These are phyloP conservation scores for Ilyonectria robusta DNA, from an alignment of 2,329 filamentous ascomycete genomes.

Conservation along the genomic window DNA sequence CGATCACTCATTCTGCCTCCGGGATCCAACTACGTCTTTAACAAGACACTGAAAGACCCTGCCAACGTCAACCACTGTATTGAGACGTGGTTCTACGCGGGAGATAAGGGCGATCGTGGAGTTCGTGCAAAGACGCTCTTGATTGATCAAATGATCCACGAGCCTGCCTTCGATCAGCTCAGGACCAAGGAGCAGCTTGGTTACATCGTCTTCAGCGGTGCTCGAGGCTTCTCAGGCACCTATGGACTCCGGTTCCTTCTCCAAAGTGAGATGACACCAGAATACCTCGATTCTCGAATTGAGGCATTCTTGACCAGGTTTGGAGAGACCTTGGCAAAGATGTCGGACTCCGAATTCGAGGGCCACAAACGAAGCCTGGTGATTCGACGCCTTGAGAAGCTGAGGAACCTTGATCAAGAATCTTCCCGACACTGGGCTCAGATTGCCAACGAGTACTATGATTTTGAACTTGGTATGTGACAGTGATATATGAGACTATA, in stretches of 20 bases:
- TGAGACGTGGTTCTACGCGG: conserved; percentile 82
- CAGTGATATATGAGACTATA: neutral
- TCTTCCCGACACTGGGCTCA: conserved; percentile 87
- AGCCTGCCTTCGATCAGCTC: conserved; percentile 94
- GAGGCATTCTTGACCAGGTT: conserved; percentile 85
- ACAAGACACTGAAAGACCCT: conserved; percentile 84
- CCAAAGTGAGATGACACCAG: conserved; percentile 88
- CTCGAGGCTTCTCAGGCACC: conserved; percentile 79
- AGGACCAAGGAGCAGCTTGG: conserved; percentile 97
- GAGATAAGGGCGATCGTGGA: conserved; percentile 76
- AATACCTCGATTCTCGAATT: conserved; percentile 89
- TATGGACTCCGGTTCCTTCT: conserved; percentile 92
- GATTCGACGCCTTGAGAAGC: conserved; percentile 87
- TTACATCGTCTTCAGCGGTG: conserved; percentile 93
- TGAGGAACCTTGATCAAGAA: conserved; percentile 93
- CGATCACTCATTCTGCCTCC: conserved; percentile 83
- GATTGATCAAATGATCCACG: conserved; percentile 90
- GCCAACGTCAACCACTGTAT: conserved; percentile 92
- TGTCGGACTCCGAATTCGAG: conserved; percentile 89
- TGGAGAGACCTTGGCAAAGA: conserved; percentile 75
- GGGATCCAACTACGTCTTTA: conserved; percentile 87
- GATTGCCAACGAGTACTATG: conserved; percentile 87
- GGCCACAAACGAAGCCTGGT: conserved; percentile 91
- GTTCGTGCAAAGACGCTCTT: conserved; percentile 84
- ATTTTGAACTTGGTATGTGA: conserved; percentile 85